A percentile compares a stretch with the other conserved stretches of the same genome.
Evolutionary conservation across 73 alveolate genomes (phyloP).

Genomic region (Diophrys appendiculata): DNA sequence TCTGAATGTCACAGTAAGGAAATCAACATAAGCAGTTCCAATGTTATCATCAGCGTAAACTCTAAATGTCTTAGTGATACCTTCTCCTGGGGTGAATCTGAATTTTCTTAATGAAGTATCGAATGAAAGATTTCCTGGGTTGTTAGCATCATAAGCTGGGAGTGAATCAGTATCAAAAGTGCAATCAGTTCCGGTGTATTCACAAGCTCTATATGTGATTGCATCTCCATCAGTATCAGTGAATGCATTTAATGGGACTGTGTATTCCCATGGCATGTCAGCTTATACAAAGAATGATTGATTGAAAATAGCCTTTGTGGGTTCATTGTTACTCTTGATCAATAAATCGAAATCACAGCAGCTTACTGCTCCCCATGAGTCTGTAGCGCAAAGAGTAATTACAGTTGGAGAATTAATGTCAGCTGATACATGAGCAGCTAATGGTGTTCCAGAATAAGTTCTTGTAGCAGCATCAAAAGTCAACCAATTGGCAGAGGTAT

Average conservation of each 20-base stretch:
- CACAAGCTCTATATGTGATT: conserved; percentile 10
- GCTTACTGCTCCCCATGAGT: neutral
- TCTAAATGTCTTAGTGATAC: neutral
- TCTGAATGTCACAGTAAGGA: neutral
- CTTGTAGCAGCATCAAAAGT: conserved; percentile 1
- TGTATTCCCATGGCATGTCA: neutral
- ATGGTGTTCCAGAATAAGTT: conserved; percentile 10
- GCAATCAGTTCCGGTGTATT: neutral
- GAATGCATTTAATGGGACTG: conserved; percentile 2
- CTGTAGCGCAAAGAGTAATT: neutral
- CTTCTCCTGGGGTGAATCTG: neutral
- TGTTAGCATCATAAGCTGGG: too few relatives aligned
- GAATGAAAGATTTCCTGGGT: neutral
- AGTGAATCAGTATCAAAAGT: too few relatives aligned
- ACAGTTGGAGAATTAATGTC: neutral
- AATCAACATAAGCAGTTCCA: neutral
- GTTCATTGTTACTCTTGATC: neutral
- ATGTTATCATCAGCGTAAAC: neutral
- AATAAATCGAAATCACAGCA: neutral
- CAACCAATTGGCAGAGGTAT: conserved; percentile 5
- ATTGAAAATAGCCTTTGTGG: neutral
- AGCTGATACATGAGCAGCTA: neutral
- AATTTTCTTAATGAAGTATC: neutral
- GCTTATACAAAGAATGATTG: neutral
- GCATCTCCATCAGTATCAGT: conserved; percentile 12